These are phyloP conservation scores for Aspergillus hancockii DNA, from an alignment of 495 filamentous ascomycete species.

Conservation along the genomic window DNA sequence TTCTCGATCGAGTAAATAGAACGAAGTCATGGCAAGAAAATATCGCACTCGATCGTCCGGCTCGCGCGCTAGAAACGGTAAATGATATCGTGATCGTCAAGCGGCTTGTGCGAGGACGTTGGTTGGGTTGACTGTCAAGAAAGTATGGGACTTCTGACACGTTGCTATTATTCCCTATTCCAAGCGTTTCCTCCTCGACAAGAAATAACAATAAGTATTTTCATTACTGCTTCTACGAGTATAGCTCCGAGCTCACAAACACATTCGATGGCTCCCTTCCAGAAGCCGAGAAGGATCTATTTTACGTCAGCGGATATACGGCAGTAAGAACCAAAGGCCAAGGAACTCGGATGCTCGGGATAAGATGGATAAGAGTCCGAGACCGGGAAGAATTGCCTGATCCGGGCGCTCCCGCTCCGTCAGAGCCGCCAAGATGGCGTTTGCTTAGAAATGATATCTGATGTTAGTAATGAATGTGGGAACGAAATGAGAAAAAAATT, in stretches of 20 bases:
- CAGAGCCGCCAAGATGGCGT: slow-evolving; percentile 10
- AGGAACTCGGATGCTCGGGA: slow-evolving; percentile 9
- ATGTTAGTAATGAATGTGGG: not conserved
- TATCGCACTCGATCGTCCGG: slow-evolving; percentile 8
- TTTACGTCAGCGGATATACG: slow-evolving; percentile 17
- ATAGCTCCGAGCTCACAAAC: too few relatives aligned
- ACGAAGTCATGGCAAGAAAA: slow-evolving; percentile 12
- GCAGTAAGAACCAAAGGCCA: not conserved
- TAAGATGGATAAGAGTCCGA: slow-evolving; percentile 16
- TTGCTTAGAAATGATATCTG: not conserved
- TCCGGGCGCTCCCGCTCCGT: slow-evolving; percentile 12
- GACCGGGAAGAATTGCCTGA: slow-evolving; percentile 23
- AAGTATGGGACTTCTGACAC: not conserved
- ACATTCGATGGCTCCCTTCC: not conserved
- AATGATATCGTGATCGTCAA: slow-evolving; percentile 18
- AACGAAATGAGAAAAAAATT: not conserved
- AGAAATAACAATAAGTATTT: not conserved
- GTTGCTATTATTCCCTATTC: not conserved
- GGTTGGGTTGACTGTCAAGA: not conserved
- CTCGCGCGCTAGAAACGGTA: slow-evolving; percentile 7
- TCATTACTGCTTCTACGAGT: too few relatives aligned
- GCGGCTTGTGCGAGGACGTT: slow-evolving; percentile 9
- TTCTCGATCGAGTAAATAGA: slow-evolving; percentile 16
- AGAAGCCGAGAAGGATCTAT: not conserved
- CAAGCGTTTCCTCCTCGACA: not conserved